Evolutionary conservation across 2,329 filamentous ascomycete genomes (phyloP).

Genomic region (Penicillium sp.): DNA sequence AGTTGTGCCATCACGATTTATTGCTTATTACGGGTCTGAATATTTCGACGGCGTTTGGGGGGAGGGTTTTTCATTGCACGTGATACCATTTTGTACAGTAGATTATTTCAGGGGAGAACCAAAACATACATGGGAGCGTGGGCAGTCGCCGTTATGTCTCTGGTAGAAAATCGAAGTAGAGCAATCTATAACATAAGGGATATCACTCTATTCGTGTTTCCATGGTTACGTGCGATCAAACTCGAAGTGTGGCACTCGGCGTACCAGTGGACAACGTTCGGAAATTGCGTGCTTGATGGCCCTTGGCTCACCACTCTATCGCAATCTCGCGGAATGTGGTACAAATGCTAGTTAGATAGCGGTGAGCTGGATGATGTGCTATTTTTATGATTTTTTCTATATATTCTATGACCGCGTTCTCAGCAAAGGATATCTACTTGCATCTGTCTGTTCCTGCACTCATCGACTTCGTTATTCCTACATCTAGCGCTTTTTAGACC

Average conservation of each 20-base stretch:
- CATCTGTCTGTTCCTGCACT: neutral
- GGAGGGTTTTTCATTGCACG: constrained; percentile 10
- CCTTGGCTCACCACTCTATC: constrained; percentile 11
- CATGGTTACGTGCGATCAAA: neutral
- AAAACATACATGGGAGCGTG: too few species aligned
- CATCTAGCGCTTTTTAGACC: neutral
- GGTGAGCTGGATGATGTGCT: constrained; percentile 2
- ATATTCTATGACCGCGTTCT: neutral
- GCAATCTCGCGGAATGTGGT: constrained; percentile 20
- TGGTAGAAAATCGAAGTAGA: neutral
- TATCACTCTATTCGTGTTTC: neutral
- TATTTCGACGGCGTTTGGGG: constrained; percentile 19
- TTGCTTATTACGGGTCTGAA: constrained; percentile 10
- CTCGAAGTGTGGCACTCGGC: constrained; percentile 4
- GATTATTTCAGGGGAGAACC: neutral
- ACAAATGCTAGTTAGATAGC: constrained; percentile 11
- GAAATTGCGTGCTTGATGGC: constrained; percentile 18
- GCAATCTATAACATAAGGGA: neutral
- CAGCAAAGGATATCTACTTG: neutral
- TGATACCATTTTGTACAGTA: constrained; percentile 20
- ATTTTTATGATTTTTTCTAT: neutral
- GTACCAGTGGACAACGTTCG: constrained; percentile 4
- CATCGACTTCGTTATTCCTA: neutral
- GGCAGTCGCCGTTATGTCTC: neutral
- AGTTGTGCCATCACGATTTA: neutral